Evolutionary conservation across 2,329 filamentous ascomycete species (phyloP), one percentile per base, ranked within the genome.

Genomic region (Sporothrix pseudoabietina): DNA sequence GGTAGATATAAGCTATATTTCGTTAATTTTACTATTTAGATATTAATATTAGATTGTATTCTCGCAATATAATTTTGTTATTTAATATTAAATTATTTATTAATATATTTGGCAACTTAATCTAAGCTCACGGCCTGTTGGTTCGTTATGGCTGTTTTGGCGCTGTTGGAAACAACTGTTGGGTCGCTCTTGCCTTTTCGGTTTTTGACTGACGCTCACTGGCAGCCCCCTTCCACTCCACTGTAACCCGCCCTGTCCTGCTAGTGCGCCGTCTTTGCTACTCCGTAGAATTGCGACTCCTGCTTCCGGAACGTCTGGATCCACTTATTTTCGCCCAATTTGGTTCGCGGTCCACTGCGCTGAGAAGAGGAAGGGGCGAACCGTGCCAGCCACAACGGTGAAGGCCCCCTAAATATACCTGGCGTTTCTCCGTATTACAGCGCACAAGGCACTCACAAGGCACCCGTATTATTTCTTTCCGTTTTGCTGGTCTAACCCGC

Each of bases 221-320:
- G 39, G 30, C 39, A 44, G 61, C 39, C 61, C 39, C 35, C 19
- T 65, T 66, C 39, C 59, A 35, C 19, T 66, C 39, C 61, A 47
- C 39, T 66, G 61, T 30, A 44, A 47, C 10, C 61, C 39, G 61
- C 61, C 61, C 61, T 65, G 39, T 30, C 10, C 12, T 4, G 61
- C 39, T 66, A 65, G 35, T 35, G 59, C 59, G 10, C 44, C 9
- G 30, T 30, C 55, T 47, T 47, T 41, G 39, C n/a, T 19, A 4
- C 61, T n/a, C n/a, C n/a, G 61, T 41, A 30, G 61, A 66, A 30
- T 47, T 65, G 59, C 59, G 35, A 41, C 59, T 39, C 7, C 59
- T 65, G 39, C 61, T 44, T 65, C 61, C 61, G 61, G 39, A 65
- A 26, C 39, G 3, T n/a, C 16, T 22, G 9, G 61, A 22, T 7